These are phyloP conservation scores for Xanthoceras sorbifolium DNA, from an alignment of 345 rosid species.

Conservation along the genomic window DNA sequence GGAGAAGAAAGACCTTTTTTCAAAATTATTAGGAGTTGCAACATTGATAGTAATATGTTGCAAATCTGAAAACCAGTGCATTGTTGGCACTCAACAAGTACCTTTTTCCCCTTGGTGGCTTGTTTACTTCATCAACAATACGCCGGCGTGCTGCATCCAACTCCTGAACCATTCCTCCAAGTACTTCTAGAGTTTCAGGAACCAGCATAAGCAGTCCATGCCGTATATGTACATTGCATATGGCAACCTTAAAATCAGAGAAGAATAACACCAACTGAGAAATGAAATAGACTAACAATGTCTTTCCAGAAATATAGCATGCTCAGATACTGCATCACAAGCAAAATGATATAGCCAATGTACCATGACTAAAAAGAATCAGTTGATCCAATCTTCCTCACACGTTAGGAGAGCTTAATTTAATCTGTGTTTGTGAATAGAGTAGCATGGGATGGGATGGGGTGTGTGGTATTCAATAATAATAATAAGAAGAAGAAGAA, in stretches of 20 bases:
- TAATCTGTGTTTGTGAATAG: too few relatives aligned
- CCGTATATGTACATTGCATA: slow-evolving; percentile 72
- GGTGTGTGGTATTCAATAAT: too few relatives aligned
- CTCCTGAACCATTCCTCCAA: slow-evolving; percentile 84
- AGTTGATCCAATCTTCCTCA: background rate
- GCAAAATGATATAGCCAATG: background rate
- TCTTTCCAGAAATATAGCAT: background rate
- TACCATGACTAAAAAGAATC: background rate
- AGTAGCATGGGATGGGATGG: too few relatives aligned
- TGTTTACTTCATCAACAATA: slow-evolving; percentile 79
- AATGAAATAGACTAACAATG: background rate
- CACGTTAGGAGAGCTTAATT: too few relatives aligned
- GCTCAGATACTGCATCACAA: background rate
- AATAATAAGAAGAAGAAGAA: too few relatives aligned
- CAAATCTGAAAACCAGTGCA: slow-evolving; percentile 10
- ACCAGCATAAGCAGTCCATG: slow-evolving; percentile 84
- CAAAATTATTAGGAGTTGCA: background rate
- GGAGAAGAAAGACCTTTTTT: slow-evolving; percentile 13
- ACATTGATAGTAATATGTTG: slow-evolving; percentile 3
- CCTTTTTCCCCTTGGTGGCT: slow-evolving; percentile 98
- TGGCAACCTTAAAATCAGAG: slow-evolving; percentile 55
- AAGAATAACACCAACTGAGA: slow-evolving; percentile 3
- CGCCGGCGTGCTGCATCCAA: slow-evolving; percentile 71
- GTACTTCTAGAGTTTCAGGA: slow-evolving; percentile 79
- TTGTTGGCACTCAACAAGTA: slow-evolving; percentile 29